Percentiles rank a stretch among this genome's conserved stretches.
These are phyloP conservation scores for Eimeria maxima DNA, from an alignment of 169 alveolate species.

Conservation along the genomic window DNA sequence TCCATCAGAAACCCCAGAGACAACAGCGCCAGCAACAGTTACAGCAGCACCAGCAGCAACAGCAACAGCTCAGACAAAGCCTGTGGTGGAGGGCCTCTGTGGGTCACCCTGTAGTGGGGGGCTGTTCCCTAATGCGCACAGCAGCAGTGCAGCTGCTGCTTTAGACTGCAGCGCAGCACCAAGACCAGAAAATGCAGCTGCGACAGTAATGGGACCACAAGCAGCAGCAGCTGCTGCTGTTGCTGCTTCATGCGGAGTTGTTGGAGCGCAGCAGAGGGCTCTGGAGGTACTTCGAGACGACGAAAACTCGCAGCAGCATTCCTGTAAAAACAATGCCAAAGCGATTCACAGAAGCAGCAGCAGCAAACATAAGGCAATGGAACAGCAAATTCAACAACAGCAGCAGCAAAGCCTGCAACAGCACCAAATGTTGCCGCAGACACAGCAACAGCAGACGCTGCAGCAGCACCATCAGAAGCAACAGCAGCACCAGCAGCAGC, in stretches of 20 bases:
- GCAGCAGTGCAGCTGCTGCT: background rate
- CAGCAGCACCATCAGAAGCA: background rate
- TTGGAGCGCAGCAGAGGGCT: background rate
- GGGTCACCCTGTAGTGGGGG: background rate
- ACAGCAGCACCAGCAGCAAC: background rate
- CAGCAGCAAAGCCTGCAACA: background rate
- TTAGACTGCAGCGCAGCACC: background rate
- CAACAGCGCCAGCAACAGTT: conserved; percentile 12
- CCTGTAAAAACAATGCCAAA: background rate
- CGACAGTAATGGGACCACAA: background rate
- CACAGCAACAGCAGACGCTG: background rate
- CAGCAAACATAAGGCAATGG: background rate
- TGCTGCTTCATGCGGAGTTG: background rate
- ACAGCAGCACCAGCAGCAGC: background rate
- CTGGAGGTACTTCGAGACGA: background rate
- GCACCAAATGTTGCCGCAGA: background rate
- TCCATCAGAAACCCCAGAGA: background rate
- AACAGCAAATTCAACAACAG: background rate
- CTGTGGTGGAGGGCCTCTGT: background rate
- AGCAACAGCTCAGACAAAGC: background rate
- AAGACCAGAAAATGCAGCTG: too few species aligned
- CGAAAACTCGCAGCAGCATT: too few species aligned
- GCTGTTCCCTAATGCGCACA: background rate
- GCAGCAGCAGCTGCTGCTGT: background rate
- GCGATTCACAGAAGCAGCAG: background rate